These are phyloP conservation scores for Chara braunii DNA, from an alignment of 139 green algal genomes.

Conservation along the genomic window DNA sequence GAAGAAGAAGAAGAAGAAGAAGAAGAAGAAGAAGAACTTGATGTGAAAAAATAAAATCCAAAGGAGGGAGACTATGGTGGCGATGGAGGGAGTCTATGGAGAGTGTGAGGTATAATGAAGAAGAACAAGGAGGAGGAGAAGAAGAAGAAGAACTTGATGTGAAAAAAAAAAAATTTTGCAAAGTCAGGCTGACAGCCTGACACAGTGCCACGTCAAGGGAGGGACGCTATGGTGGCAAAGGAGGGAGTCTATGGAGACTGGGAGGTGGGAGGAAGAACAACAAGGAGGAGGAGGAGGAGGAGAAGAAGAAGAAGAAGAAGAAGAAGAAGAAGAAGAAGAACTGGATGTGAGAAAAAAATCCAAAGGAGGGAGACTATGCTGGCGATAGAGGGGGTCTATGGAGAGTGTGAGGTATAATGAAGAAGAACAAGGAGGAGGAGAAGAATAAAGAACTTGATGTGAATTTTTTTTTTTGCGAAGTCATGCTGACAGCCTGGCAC, in stretches of 20 bases:
- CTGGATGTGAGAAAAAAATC: background rate
- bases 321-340: background rate
- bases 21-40: background rate
- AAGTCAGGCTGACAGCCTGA: too few relatives aligned
- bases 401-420: background rate
- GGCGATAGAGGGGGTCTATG: background rate
- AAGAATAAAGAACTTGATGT: background rate
- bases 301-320: background rate
- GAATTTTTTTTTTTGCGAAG: too few relatives aligned
- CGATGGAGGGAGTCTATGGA: background rate
- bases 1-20: background rate
- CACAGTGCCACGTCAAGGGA: too few relatives aligned
- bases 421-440: conserved; percentile 10
- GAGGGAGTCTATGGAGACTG: background rate
- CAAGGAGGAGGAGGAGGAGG: background rate
- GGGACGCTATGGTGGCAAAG: too few relatives aligned
- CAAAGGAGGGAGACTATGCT: background rate
- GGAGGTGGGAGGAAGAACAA: background rate
- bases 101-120: background rate
- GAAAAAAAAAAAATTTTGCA: too few relatives aligned
- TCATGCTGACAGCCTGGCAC: too few relatives aligned
- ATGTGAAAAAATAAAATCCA: background rate
- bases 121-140: conserved; percentile 8
- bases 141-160: background rate
- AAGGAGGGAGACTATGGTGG: background rate